Evolutionary conservation across 306 rosid genomes (phyloP), one percentile per base, ranked within the genome.

Genomic region (Neltuma alba): DNA sequence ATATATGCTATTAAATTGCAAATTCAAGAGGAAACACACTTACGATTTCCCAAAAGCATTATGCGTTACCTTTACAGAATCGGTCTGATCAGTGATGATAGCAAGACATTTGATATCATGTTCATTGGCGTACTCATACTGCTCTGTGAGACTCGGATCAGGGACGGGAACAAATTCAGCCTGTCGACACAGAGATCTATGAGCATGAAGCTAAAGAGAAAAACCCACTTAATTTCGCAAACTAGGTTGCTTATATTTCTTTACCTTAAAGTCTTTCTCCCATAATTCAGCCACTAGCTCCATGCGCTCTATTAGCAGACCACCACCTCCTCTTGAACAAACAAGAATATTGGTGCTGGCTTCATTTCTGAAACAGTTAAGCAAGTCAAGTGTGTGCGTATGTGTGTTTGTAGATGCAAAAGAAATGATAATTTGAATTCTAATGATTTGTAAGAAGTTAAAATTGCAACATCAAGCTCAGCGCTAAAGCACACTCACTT

Each of bases 241-340:
- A 81, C 57, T 74, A 69, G 70, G 70, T 57, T 64, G n/a, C 69
- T 3, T 6, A n/a, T 66, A 82, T 15, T 62, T 76, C 34, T 83
- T 57, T 85, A 94, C 99, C 97, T 91, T 94, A 71, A 92, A 86
- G 76, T 91, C 92, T 81, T 88, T 91, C 79, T 86, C 92, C 99
- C 99, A 94, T 18, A 94, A 87, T 82, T 92, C 97, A 31, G 91
- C 88, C 77, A 91, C 97, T 52, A 94, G 92, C 83, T 88, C 92
- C 97, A 94, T 94, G 75, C 97, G 95, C 79, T 91, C 95, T 50
- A 31, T 81, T 87, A 94, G 83, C 34, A 94, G 87, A 77, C 99
- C 99, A 40, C 97, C 99, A 50, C 98, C 97, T 66, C 99, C 99
- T 90, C 90, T 90, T 64, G 97, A 94, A 79, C 97, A 94, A 82